These are phyloP conservation scores for Penicillium sp. DNA, from an alignment of 2,329 filamentous ascomycete species.

Conservation along the genomic window DNA sequence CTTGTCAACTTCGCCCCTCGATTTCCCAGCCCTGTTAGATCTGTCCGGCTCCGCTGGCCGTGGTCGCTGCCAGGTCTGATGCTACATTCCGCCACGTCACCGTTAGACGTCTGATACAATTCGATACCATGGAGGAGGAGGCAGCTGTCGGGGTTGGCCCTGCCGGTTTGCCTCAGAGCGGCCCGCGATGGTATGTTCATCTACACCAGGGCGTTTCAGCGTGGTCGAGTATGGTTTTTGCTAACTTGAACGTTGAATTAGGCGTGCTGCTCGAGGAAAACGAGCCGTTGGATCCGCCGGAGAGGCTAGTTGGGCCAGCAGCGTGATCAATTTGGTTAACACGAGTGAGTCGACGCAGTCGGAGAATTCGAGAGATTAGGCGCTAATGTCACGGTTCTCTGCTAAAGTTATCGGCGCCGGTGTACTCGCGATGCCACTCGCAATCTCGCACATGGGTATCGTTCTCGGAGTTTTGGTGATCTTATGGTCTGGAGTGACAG, in stretches of 20 bases:
- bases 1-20: slow-evolving; percentile 13
- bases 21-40: background rate
- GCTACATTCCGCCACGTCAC: slow-evolving; percentile 20
- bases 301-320: slow-evolving; percentile 85
- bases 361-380: background rate
- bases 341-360: slow-evolving; percentile 66
- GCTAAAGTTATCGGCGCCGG: slow-evolving; percentile 85
- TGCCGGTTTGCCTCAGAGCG: slow-evolving; percentile 29
- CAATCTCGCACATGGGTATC: slow-evolving; percentile 94
- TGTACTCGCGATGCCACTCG: slow-evolving; percentile 92
- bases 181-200: slow-evolving; percentile 36
- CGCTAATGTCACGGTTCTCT: slow-evolving; percentile 16
- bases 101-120: slow-evolving; percentile 17
- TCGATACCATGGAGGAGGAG: slow-evolving; percentile 40
- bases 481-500: slow-evolving; percentile 84
- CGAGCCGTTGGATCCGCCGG: slow-evolving; percentile 72
- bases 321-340: slow-evolving; percentile 92
- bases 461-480: slow-evolving; percentile 81
- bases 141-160: slow-evolving; percentile 33
- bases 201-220: background rate
- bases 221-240: background rate
- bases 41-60: slow-evolving; percentile 28
- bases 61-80: slow-evolving; percentile 35
- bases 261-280: slow-evolving; percentile 56
- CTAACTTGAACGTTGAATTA: slow-evolving; percentile 19